Evolutionary conservation across 148 eudicot species (phyloP).

Genomic region (Hydrangea macrophylla): DNA sequence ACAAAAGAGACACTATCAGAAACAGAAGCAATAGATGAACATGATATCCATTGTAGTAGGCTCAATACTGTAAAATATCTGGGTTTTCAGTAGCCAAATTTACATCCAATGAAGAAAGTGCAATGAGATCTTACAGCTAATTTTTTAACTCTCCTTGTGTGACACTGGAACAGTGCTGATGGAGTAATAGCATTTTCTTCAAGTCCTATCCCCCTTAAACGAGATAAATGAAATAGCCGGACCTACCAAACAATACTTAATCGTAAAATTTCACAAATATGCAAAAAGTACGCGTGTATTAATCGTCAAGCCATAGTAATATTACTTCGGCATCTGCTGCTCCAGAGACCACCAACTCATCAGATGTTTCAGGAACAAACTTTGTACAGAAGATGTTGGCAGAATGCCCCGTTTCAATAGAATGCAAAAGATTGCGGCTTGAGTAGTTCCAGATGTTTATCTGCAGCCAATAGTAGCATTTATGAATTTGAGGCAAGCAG

Average conservation of each 20-base stretch:
- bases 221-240: conserved; percentile 74
- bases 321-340: conserved; percentile 96
- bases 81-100: not conserved
- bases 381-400: conserved; percentile 93
- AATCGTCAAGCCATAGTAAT: conserved; percentile 8
- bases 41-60: not conserved
- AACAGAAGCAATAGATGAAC: conserved; percentile 5
- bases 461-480: conserved; percentile 32
- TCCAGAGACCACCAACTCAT: conserved; percentile 86
- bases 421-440: conserved; percentile 62
- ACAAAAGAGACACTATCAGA: not conserved
- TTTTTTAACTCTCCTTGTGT: conserved; percentile 91
- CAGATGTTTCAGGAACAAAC: conserved; percentile 92
- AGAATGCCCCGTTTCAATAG: conserved; percentile 88
- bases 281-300: not conserved
- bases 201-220: conserved; percentile 44
- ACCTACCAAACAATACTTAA: conserved; percentile 49
- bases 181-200: conserved; percentile 58
- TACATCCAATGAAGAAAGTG: conserved; percentile 8
- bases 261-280: conserved; percentile 4
- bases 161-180: conserved; percentile 81
- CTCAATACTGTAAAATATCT: not conserved
- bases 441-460: conserved; percentile 81
- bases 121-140: conserved; percentile 61
- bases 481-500: conserved; percentile 3